Conservation (phyloP, 2,329 filamentous ascomycete species). For the Colletotrichum costaricense region DNA sequence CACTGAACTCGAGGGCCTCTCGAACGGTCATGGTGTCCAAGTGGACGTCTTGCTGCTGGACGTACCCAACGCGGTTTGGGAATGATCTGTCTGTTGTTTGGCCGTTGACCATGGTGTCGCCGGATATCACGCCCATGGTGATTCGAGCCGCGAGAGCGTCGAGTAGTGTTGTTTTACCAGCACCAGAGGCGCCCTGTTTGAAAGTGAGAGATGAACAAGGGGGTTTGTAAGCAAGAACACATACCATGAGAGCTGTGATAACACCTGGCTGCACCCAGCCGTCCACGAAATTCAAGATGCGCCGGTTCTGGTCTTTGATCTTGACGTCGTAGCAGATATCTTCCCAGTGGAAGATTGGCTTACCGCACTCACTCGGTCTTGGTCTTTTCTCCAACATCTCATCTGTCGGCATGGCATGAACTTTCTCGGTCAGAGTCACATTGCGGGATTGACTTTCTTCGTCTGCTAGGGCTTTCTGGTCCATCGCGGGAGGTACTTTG, state of each 20-base stretch:
- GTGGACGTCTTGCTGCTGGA: conserved; percentile 79
- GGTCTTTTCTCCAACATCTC: not conserved
- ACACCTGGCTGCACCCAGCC: conserved; percentile 84
- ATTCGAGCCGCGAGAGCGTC: conserved; percentile 79
- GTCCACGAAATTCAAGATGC: conserved; percentile 77
- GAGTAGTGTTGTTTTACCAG: conserved; percentile 81
- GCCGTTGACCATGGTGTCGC: conserved; percentile 78
- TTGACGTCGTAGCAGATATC: conserved; percentile 72
- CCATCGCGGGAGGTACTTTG: conserved; percentile 61
- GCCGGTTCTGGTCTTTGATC: conserved; percentile 73
- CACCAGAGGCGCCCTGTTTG: conserved; percentile 71
- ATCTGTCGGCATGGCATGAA: not conserved
- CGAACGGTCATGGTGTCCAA: conserved; percentile 76
- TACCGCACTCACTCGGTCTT: conserved; percentile 27
- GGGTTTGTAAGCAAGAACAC: conserved; percentile 27
- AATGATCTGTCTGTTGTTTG: conserved; percentile 72
- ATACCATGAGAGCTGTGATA: conserved; percentile 77
- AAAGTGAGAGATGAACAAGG: conserved; percentile 35
- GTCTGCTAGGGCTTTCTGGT: not conserved
- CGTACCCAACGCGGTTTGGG: conserved; percentile 78
- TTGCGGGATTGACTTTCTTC: conserved; percentile 19
- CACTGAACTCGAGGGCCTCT: conserved; percentile 75
- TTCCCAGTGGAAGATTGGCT: conserved; percentile 73
- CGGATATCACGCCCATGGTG: conserved; percentile 78
- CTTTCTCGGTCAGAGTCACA: not conserved